phyloP scores from a whole-genome alignment of 2,329 filamentous ascomycete species.

The Diaporthe velutina region DNA sequence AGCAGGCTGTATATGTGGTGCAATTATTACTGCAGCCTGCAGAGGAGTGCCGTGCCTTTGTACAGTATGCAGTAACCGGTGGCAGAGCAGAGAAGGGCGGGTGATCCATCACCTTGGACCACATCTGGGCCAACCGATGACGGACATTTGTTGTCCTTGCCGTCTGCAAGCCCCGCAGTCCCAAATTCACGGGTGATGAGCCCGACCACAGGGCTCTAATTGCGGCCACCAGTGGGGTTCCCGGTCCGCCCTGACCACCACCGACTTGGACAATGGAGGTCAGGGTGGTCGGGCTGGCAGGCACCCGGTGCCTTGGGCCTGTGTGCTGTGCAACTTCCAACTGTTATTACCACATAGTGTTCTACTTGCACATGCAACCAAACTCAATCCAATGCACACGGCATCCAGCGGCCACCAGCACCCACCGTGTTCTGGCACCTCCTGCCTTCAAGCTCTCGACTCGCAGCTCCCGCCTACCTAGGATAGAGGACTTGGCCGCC shows the following conservation, averaged over 20 bases:
- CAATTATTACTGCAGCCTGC: not conserved
- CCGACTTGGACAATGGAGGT: not conserved
- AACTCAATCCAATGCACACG: not conserved
- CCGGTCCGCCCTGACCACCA: not conserved
- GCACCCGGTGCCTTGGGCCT: not conserved
- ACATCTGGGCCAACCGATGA: conserved; percentile 1
- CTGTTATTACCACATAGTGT: not conserved
- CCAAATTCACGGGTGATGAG: conserved; percentile 14
- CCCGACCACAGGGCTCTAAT: conserved; percentile 21
- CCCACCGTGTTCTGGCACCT: not conserved
- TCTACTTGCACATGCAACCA: conserved; percentile 15
- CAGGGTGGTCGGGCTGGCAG: not conserved
- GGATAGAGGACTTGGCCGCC: not conserved
- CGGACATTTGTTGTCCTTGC: conserved; percentile 11
- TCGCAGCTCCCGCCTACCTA: not conserved
- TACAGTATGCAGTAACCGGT: too few relatives aligned
- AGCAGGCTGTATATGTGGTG: too few relatives aligned
- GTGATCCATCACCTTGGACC: conserved; percentile 13
- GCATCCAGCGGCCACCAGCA: too few relatives aligned
- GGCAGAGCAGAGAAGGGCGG: too few relatives aligned
- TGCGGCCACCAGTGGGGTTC: not conserved
- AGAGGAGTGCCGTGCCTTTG: not conserved
- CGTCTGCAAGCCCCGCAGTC: conserved; percentile 32
- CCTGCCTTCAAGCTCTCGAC: not conserved
- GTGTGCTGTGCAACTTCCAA: not conserved